These are phyloP conservation scores for Dothidotthia symphoricarpi DNA, from an alignment of 2,329 filamentous ascomycete species.

Conservation along the genomic window DNA sequence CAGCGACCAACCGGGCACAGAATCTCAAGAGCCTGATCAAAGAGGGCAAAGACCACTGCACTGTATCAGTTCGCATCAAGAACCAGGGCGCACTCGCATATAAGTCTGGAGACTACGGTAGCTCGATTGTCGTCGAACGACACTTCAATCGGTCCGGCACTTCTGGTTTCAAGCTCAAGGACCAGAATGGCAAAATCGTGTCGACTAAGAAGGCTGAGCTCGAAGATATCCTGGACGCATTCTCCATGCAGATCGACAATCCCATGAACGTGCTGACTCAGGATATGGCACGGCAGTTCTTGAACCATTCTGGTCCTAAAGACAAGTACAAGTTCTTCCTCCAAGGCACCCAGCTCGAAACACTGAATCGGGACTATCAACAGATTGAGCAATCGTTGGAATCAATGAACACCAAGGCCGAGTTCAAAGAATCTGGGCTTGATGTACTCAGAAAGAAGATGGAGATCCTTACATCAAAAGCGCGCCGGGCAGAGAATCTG, in stretches of 20 bases:
- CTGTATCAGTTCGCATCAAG: constrained; percentile 81
- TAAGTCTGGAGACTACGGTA: constrained; percentile 76
- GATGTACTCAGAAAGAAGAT: constrained; percentile 56
- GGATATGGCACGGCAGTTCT: constrained; percentile 89
- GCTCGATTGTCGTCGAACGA: constrained; percentile 85
- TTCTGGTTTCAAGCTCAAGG: constrained; percentile 86
- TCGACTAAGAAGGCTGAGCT: constrained; percentile 84
- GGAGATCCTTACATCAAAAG: constrained; percentile 63
- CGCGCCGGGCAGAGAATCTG: constrained; percentile 65
- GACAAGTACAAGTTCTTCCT: constrained; percentile 98
- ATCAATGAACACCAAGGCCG: constrained; percentile 64
- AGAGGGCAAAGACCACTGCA: constrained; percentile 70
- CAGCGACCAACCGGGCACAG: constrained; percentile 85
- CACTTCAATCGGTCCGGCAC: constrained; percentile 73
- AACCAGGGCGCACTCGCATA: constrained; percentile 86
- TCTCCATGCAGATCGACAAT: constrained; percentile 91
- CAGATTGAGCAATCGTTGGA: constrained; percentile 78
- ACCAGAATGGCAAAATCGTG: constrained; percentile 64
- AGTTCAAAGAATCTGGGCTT: constrained; percentile 63
- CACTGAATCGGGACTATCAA: constrained; percentile 86
- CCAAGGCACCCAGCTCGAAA: constrained; percentile 88
- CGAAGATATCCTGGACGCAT: constrained; percentile 91
- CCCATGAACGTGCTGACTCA: constrained; percentile 94
- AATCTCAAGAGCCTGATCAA: constrained; percentile 91
- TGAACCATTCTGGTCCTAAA: constrained; percentile 75